Evolutionary conservation across 2,329 filamentous ascomycete species (phyloP), one percentile per base, ranked within the genome.

Genomic region (Scortechinia acanthostroma): DNA sequence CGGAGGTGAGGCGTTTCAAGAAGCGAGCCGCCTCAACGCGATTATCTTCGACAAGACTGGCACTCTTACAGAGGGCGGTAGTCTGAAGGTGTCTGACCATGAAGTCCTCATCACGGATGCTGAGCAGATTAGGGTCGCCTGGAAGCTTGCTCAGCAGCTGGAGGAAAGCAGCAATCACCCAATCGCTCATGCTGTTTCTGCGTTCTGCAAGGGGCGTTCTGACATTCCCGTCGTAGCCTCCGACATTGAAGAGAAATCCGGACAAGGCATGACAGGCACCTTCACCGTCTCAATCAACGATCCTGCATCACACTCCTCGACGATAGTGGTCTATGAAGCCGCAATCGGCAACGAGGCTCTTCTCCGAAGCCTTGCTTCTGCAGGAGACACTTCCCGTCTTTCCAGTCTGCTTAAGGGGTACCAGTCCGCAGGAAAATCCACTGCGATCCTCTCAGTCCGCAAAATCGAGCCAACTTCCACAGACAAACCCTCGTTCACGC

Each of bases 41-140:
- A 81, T 93, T 30, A 85, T 93, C 1, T 93, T 94, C 58, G 88
- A 94, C 71, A 93, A 94, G 70, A 94, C 88, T 0, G 88, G 88
- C 1, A 94, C 88, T 0, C 66, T 94, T 47, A 93, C 88, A 0
- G 69, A 84, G 53, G 76, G 76, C 16, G 75, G 73, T n/a, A 72
- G 76, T 42, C 69, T 78, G 20, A 66, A 65, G 40, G 73, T 82
- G 1, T 74, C 74, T 3, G 70, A 77, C 16, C 64, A 76, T 50
- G 63, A 68, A 46, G 46, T 68, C 15, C 54, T 71, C 33, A 51
- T 57, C 20, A 53, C 51, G 3, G 58, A 65, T 42, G 42, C 45
- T 2, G 35, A 21, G 43, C 4, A n/a, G 14, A 40, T 42, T 21
- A 46, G 16, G 22, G 49, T 66, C 33, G 61, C 72, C 13, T 65